Conservation (phyloP, 2,329 filamentous ascomycete genomes). For the Cytospora mali region DNA sequence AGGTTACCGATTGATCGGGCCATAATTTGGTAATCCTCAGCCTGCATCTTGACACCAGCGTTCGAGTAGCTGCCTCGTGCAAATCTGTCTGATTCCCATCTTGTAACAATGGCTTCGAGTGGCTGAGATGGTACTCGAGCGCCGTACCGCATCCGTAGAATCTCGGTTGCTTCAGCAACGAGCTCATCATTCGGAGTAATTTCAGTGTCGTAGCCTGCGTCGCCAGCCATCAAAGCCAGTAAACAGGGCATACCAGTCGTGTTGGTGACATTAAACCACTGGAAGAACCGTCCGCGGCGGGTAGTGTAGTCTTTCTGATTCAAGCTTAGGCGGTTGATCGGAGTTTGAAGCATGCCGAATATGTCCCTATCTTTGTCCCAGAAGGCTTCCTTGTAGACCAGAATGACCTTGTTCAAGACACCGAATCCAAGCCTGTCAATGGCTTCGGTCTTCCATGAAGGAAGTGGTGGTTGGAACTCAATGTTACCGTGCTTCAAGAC, state of each 20-base stretch:
- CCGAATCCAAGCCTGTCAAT: slow-evolving; percentile 89
- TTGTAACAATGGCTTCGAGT: slow-evolving; percentile 82
- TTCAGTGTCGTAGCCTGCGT: slow-evolving; percentile 89
- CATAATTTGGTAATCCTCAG: slow-evolving; percentile 92
- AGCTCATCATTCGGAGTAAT: slow-evolving; percentile 73
- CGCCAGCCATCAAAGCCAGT: slow-evolving; percentile 92
- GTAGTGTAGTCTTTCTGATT: slow-evolving; percentile 77
- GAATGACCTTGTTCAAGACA: slow-evolving; percentile 89
- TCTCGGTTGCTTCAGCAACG: slow-evolving; percentile 76
- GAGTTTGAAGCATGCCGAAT: slow-evolving; percentile 84
- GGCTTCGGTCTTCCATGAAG: slow-evolving; percentile 79
- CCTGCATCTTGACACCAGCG: slow-evolving; percentile 77
- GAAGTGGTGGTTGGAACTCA: slow-evolving; percentile 87
- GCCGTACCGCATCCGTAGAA: slow-evolving; percentile 77
- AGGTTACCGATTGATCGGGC: slow-evolving; percentile 81
- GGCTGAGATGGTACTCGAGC: slow-evolving; percentile 69
- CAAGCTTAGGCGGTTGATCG: slow-evolving; percentile 69
- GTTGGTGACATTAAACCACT: slow-evolving; percentile 95
- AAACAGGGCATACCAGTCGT: slow-evolving; percentile 86
- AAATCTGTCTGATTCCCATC: slow-evolving; percentile 90
- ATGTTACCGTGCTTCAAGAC: slow-evolving; percentile 84
- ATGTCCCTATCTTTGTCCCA: slow-evolving; percentile 92
- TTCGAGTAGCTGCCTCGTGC: slow-evolving; percentile 96
- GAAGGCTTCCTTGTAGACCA: slow-evolving; percentile 87
- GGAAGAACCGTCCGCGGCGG: slow-evolving; percentile 87